phyloP scores from a whole-genome alignment of 2,329 filamentous ascomycete species.

The Xylaria digitata region DNA sequence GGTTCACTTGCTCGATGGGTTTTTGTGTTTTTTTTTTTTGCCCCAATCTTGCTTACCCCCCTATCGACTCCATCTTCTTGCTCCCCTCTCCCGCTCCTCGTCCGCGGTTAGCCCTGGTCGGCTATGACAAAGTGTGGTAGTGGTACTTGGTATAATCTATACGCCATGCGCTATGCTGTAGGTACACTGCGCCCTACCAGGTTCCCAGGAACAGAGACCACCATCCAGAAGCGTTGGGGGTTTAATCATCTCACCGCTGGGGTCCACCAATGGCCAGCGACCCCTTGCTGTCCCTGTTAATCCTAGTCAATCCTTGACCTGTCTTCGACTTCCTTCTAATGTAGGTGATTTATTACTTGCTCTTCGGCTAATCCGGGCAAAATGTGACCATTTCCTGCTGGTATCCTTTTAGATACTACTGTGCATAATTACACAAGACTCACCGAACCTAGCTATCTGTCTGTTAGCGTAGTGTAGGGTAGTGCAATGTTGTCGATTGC shows the following conservation, averaged over 20 bases:
- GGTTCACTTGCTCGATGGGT: conserved; percentile 9
- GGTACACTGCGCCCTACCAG: conserved; percentile 14
- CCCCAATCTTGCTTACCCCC: conserved; percentile 1
- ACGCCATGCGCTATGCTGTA: background rate
- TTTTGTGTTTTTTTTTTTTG: conserved; percentile 10
- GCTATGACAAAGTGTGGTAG: background rate
- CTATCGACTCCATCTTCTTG: conserved; percentile 13
- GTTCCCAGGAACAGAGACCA: conserved; percentile 10
- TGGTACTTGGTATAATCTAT: background rate
- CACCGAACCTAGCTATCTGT: background rate
- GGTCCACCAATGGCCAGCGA: conserved; percentile 19
- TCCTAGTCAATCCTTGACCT: conserved; percentile 24
- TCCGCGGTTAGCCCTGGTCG: background rate
- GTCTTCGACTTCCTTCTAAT: background rate
- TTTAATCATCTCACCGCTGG: conserved; percentile 32
- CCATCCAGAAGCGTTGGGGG: conserved; percentile 25
- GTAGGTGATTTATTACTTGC: conserved; percentile 12
- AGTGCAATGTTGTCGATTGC: conserved; percentile 2
- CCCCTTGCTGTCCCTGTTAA: conserved; percentile 28
- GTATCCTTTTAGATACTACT: conserved; percentile 2
- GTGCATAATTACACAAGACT: background rate
- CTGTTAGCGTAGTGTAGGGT: background rate
- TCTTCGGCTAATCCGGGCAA: conserved; percentile 34
- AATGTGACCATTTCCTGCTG: conserved; percentile 28
- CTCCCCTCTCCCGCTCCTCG: conserved; percentile 8